Percentiles rank a stretch among this genome's conserved stretches.
phyloP scores from a whole-genome alignment of 1,139 yeast species.

The Diutina siamensis region DNA sequence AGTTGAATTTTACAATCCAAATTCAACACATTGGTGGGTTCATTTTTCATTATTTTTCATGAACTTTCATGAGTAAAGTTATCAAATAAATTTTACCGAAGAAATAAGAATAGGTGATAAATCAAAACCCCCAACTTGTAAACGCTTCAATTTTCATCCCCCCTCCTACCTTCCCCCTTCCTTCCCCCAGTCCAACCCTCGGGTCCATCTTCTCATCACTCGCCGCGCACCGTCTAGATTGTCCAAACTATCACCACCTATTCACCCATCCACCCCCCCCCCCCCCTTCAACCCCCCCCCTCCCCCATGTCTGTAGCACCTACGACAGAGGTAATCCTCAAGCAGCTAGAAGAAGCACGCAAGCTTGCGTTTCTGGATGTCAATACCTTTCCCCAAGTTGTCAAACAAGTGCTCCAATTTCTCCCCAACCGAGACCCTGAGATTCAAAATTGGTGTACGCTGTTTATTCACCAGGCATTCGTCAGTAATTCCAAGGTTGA shows the following conservation, averaged over 20 bases:
- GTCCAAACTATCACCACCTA: neutral
- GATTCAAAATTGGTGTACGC: constrained; percentile 36
- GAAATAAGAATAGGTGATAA: no score
- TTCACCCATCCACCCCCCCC: neutral
- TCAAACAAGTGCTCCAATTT: constrained; percentile 38
- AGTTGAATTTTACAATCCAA: no score
- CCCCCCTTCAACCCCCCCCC: neutral
- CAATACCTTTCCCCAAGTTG: constrained; percentile 39
- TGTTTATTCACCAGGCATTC: constrained; percentile 34
- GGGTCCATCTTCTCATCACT: no score
- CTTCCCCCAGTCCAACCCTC: no score
- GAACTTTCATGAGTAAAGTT: no score
- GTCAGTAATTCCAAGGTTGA: constrained; percentile 18
- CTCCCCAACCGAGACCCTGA: constrained; percentile 20
- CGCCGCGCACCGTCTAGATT: neutral
- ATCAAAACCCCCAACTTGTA: no score
- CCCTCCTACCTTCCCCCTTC: no score
- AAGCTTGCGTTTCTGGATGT: constrained; percentile 35
- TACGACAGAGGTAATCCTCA: neutral
- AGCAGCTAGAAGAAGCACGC: constrained; percentile 41
- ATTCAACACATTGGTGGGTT: no score
- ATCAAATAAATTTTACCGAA: no score
- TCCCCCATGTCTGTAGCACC: neutral
- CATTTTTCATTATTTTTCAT: no score
- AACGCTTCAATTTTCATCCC: no score